Evolutionary conservation across 2,329 filamentous ascomycete species (phyloP).

Genomic region (Ceratocystis colombiana): DNA sequence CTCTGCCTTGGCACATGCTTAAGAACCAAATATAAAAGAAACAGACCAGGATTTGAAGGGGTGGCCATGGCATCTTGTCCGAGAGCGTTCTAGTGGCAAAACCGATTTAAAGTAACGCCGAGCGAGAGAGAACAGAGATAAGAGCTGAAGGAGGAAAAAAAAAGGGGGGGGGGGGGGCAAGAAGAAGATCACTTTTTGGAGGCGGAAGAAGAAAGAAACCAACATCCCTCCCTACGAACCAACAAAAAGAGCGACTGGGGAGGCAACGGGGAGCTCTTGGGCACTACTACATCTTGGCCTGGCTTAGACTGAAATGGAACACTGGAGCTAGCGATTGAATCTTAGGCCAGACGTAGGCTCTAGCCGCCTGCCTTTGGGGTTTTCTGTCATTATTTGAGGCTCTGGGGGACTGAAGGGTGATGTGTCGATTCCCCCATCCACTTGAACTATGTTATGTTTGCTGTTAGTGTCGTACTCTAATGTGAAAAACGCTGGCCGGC

Average conservation of each 20-base stretch:
- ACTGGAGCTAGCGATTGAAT: background rate
- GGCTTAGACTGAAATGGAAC: background rate
- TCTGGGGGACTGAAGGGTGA: background rate
- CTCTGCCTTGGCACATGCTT: constrained; percentile 12
- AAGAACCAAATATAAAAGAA: constrained; percentile 1
- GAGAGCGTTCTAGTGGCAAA: constrained; percentile 1
- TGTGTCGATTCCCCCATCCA: background rate
- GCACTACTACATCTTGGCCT: background rate
- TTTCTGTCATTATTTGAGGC: background rate
- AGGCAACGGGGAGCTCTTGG: background rate
- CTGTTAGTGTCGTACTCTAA: background rate
- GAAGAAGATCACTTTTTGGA: background rate
- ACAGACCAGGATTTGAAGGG: constrained; percentile 1
- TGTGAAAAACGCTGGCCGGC: background rate
- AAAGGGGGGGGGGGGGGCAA: background rate
- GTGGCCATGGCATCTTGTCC: background rate
- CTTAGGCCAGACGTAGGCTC: background rate
- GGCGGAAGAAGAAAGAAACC: background rate
- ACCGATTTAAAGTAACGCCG: constrained; percentile 8
- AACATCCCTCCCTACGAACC: background rate
- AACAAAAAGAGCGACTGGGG: background rate
- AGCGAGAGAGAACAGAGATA: constrained; percentile 3
- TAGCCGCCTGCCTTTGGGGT: background rate
- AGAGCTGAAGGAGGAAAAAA: background rate
- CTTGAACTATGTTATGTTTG: background rate